Evolutionary conservation across 2,329 filamentous ascomycete genomes (phyloP), one percentile per base, ranked within the genome.

Genomic region (Fusarium odoratissimum): DNA sequence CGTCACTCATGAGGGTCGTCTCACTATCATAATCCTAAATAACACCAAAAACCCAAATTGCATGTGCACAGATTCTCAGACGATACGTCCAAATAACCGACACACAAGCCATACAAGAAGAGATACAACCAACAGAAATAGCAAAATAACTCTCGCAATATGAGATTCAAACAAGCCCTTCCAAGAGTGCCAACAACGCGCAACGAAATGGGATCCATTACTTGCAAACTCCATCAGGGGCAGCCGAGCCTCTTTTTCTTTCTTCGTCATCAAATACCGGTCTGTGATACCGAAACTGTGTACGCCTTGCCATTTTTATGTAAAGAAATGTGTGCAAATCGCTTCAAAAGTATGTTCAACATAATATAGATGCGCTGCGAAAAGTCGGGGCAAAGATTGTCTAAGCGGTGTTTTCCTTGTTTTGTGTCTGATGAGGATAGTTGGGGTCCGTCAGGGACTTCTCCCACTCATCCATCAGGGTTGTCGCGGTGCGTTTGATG

Each of bases 401-500:
- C 57, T 77, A 78, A 64, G 71, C 74, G 25, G 62, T 73, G 64
- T 82, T 83, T 71, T 82, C 81, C 70, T 82, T 81, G 70, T 79
- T 71, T 25, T 69, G 74, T 35, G 64, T 52, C 42, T 76, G 72
- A 69, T 77, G 75, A 40, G 71, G 74, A 25, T 68, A 49, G 49
- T 79, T 77, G 16, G 82, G 80, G 13, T 80, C 72, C 10, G 76
- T 73, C 46, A 83, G 74, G 8, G 82, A 83, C 81, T 91, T 93
- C 84, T 98, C 95, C 93, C 94, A 97, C 79, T 97, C 95, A 72
- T 91, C 92, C 90, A 98, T 94, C 64, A 97, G 86, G 70, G 92
- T 93, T 40, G 91, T 93, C n/a, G 95, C 93, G 2, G 93, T 95
- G 41, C 91, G 89, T 79, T 94, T 93, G 75, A 98, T 84, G 76